A percentile compares a stretch with the other conserved stretches of the same genome.
Conservation (phyloP, 2,329 filamentous ascomycete species). For the Apiospora saccharicola region DNA sequence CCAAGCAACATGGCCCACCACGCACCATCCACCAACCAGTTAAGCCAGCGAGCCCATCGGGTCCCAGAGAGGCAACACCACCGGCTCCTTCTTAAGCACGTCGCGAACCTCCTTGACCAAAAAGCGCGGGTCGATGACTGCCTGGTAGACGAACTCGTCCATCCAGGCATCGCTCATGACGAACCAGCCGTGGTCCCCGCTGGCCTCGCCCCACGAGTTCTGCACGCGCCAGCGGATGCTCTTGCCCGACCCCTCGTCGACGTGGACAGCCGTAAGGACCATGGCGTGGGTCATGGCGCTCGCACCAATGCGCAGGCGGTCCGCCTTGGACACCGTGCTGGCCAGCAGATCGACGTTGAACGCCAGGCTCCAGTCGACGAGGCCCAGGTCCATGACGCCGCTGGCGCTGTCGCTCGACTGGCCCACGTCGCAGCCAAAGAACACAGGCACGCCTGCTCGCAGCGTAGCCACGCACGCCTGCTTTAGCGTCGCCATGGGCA, state of each 20-base stretch:
- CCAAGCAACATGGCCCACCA: not conserved
- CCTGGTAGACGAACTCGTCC: conserved; percentile 85
- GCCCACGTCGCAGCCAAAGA: conserved; percentile 89
- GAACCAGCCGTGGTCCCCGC: conserved; percentile 83
- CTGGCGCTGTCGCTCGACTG: conserved; percentile 74
- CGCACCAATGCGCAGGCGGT: conserved; percentile 77
- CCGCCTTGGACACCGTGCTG: conserved; percentile 75
- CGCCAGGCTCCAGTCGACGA: conserved; percentile 84
- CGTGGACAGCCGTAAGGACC: conserved; percentile 85
- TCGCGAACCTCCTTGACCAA: conserved; percentile 71
- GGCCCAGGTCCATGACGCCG: conserved; percentile 81
- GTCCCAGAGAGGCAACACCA: conserved; percentile 80
- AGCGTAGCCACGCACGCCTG: conserved; percentile 78
- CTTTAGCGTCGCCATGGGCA: conserved; percentile 77
- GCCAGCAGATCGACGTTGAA: conserved; percentile 76
- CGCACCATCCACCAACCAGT: not conserved
- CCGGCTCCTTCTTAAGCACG: conserved; percentile 73
- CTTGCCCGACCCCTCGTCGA: conserved; percentile 68
- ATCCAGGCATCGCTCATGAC: conserved; percentile 87
- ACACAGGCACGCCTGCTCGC: conserved; percentile 78
- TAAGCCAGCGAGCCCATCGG: conserved; percentile 78
- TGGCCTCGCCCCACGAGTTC: conserved; percentile 79
- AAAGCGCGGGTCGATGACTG: conserved; percentile 78
- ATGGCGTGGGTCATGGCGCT: conserved; percentile 91
- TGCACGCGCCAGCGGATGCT: conserved; percentile 84